Evolutionary conservation across 2,329 filamentous ascomycete species (phyloP).

Genomic region (Thielaviopsis populi): DNA sequence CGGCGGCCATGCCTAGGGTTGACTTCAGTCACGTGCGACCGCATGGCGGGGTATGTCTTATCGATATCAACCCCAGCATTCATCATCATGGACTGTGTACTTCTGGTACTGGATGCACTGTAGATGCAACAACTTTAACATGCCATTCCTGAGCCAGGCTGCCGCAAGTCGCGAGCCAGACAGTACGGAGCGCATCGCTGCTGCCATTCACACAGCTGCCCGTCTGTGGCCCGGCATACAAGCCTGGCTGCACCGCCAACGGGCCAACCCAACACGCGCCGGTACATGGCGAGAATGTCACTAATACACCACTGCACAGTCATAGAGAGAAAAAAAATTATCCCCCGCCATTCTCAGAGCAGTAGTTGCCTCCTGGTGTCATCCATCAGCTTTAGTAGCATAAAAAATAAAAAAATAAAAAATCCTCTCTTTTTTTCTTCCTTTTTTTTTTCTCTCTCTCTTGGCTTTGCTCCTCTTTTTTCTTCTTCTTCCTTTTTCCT

Average conservation of each 20-base stretch:
- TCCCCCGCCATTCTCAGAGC: not conserved
- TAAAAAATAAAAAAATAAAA: not conserved
- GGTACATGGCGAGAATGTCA: not conserved
- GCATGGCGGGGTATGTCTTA: not conserved
- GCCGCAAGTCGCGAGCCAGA: not conserved
- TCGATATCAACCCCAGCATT: not conserved
- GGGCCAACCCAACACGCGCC: not conserved
- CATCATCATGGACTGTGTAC: not conserved
- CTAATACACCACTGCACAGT: not conserved
- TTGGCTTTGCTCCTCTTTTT: not conserved
- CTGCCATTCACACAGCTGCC: not conserved
- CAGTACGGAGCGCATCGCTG: not conserved
- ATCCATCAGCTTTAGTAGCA: not conserved
- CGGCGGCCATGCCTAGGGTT: not conserved
- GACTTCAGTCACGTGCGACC: not conserved
- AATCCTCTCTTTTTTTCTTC: not conserved
- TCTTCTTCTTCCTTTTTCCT: not conserved
- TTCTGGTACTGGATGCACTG: not conserved
- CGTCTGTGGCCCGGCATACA: not conserved
- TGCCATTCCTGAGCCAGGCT: not conserved
- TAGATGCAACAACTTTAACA: not conserved
- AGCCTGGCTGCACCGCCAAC: not conserved
- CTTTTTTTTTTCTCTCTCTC: not conserved
- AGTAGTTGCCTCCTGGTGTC: not conserved
- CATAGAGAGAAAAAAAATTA: conserved; percentile 1